phyloP scores from a whole-genome alignment of 306 rosid genomes.

The Dryas alaskensis region DNA sequence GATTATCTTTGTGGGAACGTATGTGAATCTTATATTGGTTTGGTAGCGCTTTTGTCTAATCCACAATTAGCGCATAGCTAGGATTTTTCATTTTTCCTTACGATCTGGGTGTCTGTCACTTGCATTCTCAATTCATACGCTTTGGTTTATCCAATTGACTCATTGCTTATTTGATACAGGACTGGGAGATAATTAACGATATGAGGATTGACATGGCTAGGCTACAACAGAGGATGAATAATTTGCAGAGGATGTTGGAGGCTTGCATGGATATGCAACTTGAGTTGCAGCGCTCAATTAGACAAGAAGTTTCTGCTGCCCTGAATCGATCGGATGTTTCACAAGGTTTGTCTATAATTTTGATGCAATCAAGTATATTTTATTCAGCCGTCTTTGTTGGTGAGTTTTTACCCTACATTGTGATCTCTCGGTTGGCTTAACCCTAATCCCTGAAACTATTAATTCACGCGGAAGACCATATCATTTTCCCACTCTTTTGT shows the following conservation, averaged over 20 bases:
- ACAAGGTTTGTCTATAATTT: slow-evolving; percentile 47
- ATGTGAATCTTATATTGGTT: no score
- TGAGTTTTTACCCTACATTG: not conserved
- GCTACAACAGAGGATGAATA: slow-evolving; percentile 92
- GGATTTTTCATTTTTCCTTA: not conserved
- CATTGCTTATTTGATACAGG: slow-evolving; percentile 41
- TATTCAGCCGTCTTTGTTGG: not conserved
- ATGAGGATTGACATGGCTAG: slow-evolving; percentile 96
- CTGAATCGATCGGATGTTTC: slow-evolving; percentile 69
- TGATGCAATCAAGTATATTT: not conserved
- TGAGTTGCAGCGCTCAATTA: slow-evolving; percentile 92
- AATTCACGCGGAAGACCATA: no score
- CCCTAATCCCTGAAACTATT: no score
- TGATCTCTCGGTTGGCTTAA: not conserved
- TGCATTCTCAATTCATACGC: slow-evolving; percentile 1
- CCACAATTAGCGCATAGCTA: not conserved
- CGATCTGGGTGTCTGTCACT: slow-evolving; percentile 17
- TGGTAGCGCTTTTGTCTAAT: not conserved
- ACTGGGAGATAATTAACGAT: slow-evolving; percentile 82
- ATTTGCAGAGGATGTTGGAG: slow-evolving; percentile 88
- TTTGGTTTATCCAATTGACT: slow-evolving; percentile 7
- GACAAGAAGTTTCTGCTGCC: slow-evolving; percentile 97
- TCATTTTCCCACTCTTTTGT: no score
- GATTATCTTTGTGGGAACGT: no score
- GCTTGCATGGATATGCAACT: slow-evolving; percentile 99